Evolutionary conservation across 306 rosid species (phyloP), one percentile per base, ranked within the genome.

Genomic region (Ormosia emarginata): DNA sequence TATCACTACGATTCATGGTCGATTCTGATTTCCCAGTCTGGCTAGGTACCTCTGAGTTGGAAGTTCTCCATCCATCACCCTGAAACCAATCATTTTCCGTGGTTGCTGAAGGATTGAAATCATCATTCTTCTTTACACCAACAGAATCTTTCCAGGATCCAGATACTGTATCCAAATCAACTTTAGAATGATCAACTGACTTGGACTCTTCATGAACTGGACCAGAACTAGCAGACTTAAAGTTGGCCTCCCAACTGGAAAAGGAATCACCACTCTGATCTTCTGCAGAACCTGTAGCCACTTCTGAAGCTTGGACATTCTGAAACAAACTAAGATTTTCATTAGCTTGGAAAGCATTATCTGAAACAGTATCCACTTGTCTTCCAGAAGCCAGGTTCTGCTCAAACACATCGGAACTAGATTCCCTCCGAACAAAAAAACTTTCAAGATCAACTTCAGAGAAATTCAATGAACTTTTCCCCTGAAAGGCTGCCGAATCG

Each of bases 241-340:
- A 92, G 83, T 81, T 84, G 34, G 96, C 90, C 57, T 83, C 93
- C 98, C 98, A 93, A 86, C 86, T 82, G 18, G 95, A 91, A 92
- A 85, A 80, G 14, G 92, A 89, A 75, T 86, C 86, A 34, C 77
- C 87, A 75, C 67, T 75, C 79, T 56, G 89, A 49, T 81, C 86
- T 85, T 87, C 86, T 24, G 79, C 43, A 73, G 88, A 80, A 71
- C 66, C 67, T 10, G 70, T 69, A 56, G 80, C 83, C 41, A 50
- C 74, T 86, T 77, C 85, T 0, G 58, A 82, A 64, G 79, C 81
- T 76, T 63, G 90, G 46, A 76, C 87, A 87, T 87, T 89, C 80
- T 87, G 92, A 84, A 92, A 92, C 84, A 92, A 84, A 75, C 81
- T 84, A 81, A 87, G 93, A 85, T 83, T 86, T 64, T 64, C 89